Evolutionary conservation across 2,329 filamentous ascomycete species (phyloP).

Genomic region (Aureobasidium sp.): DNA sequence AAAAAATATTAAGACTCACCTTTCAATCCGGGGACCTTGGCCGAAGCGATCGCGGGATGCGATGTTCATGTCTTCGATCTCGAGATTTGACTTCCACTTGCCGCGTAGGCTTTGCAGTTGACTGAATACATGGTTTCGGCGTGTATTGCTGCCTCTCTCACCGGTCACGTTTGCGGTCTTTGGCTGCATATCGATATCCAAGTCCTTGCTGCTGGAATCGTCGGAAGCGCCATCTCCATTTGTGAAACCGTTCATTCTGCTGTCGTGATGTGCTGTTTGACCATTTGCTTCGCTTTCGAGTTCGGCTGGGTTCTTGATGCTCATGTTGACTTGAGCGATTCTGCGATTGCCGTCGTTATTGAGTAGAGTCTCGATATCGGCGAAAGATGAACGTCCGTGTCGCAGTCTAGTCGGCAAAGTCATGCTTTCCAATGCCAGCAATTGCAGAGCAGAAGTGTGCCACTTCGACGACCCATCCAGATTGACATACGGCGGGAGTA

Average conservation of each 20-base stretch:
- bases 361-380: slow-evolving; percentile 57
- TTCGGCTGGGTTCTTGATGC: slow-evolving; percentile 40
- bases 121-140: slow-evolving; percentile 34
- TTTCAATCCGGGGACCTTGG: slow-evolving; percentile 12
- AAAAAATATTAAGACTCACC: slow-evolving; percentile 19
- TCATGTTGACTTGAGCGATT: slow-evolving; percentile 68
- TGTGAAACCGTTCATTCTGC: slow-evolving; percentile 27
- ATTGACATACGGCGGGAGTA: slow-evolving; percentile 49
- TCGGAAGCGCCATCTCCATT: slow-evolving; percentile 21
- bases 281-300: slow-evolving; percentile 25
- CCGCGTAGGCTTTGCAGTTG: slow-evolving; percentile 35
- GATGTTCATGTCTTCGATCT: slow-evolving; percentile 27
- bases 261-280: slow-evolving; percentile 23
- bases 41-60: slow-evolving; percentile 29
- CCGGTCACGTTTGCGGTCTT: slow-evolving; percentile 15
- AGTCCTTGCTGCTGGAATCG: slow-evolving; percentile 3
- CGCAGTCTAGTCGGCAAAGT: slow-evolving; percentile 68
- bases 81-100: slow-evolving; percentile 30
- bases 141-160: not conserved
- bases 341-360: slow-evolving; percentile 73
- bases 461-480: slow-evolving; percentile 63
- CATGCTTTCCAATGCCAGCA: slow-evolving; percentile 68
- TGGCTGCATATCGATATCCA: slow-evolving; percentile 24
- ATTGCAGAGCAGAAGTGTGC: slow-evolving; percentile 72
- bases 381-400: slow-evolving; percentile 46